Evolutionary conservation across 805 yeast species (phyloP).

Genomic region (Yamadazyma ubonensis): DNA sequence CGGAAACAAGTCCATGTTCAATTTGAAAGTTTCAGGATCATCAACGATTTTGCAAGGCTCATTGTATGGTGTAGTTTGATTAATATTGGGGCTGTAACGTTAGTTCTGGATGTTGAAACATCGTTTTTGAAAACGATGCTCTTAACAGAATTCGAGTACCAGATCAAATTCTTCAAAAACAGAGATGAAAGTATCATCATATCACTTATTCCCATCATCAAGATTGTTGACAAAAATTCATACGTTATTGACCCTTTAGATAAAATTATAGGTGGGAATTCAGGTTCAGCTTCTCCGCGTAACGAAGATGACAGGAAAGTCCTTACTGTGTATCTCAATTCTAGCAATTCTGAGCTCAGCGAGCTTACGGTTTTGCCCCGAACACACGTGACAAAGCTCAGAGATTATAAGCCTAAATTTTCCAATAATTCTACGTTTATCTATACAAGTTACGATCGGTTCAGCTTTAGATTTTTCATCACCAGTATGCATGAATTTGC

Average conservation of each 20-base stretch:
- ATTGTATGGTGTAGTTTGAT: slow-evolving; percentile 29
- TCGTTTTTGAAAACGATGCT: slow-evolving; percentile 6
- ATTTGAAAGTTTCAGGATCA: slow-evolving; percentile 39
- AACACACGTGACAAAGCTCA: background rate
- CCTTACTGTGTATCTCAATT: slow-evolving; percentile 1
- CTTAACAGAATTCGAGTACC: slow-evolving; percentile 5
- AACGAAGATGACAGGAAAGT: slow-evolving; percentile 8
- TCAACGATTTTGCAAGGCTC: slow-evolving; percentile 34
- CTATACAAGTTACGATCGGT: slow-evolving; percentile 3
- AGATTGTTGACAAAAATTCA: background rate
- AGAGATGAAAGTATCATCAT: slow-evolving; percentile 2
- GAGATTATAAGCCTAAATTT: slow-evolving; percentile 1
- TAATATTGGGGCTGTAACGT: slow-evolving; percentile 11
- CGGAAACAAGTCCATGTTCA: slow-evolving; percentile 40
- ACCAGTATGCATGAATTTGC: slow-evolving; percentile 10
- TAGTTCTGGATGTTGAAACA: slow-evolving; percentile 7
- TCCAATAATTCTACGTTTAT: background rate
- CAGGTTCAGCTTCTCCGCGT: background rate
- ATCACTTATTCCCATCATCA: slow-evolving; percentile 4
- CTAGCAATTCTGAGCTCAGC: too few species aligned
- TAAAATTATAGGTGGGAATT: background rate
- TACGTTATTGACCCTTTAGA: slow-evolving; percentile 8
- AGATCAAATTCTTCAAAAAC: slow-evolving; percentile 6
- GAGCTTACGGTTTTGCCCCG: slow-evolving; percentile 4
- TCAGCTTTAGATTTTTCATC: slow-evolving; percentile 11